These are phyloP conservation scores for Phytophthora hybrid DNA, from an alignment of 352 stramenopile species.

Conservation along the genomic window DNA sequence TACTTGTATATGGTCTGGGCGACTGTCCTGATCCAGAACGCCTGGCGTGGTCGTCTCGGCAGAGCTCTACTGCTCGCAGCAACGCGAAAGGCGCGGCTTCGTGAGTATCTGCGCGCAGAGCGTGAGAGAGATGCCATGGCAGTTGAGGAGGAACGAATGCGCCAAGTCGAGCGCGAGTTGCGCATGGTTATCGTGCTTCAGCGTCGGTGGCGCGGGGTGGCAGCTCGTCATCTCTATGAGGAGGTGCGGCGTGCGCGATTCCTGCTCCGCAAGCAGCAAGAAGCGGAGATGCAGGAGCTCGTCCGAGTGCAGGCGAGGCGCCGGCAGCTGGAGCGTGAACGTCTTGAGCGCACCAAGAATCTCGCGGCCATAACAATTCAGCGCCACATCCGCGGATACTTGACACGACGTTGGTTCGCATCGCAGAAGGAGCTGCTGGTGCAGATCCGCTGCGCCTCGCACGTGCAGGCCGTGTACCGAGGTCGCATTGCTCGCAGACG, in stretches of 20 bases:
- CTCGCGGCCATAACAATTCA: slow-evolving; percentile 77
- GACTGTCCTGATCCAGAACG: slow-evolving; percentile 71
- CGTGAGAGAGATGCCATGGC: slow-evolving; percentile 68
- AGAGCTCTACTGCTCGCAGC: slow-evolving; percentile 59
- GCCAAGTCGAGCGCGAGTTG: slow-evolving; percentile 61
- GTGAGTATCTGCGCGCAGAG: slow-evolving; percentile 76
- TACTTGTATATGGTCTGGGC: slow-evolving; percentile 75
- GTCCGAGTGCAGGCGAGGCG: slow-evolving; percentile 59
- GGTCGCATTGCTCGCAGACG: slow-evolving; percentile 71
- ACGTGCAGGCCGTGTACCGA: slow-evolving; percentile 76
- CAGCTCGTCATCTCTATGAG: slow-evolving; percentile 64
- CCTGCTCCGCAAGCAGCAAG: slow-evolving; percentile 70
- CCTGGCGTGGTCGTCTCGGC: slow-evolving; percentile 70
- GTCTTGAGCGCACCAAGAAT: slow-evolving; percentile 52
- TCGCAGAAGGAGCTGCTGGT: slow-evolving; percentile 64
- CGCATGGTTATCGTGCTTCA: slow-evolving; percentile 72
- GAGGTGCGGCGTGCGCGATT: slow-evolving; percentile 68
- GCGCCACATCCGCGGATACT: slow-evolving; percentile 67
- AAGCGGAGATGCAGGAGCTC: slow-evolving; percentile 75
- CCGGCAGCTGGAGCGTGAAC: slow-evolving; percentile 59
- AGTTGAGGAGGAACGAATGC: slow-evolving; percentile 50
- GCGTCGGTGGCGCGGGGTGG: slow-evolving; percentile 76
- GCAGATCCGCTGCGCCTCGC: slow-evolving; percentile 55
- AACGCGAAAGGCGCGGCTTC: slow-evolving; percentile 61
- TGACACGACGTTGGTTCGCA: slow-evolving; percentile 61